Conservation (phyloP, 129 eudicot genomes). For the Smallanthus sonchifolius region DNA sequence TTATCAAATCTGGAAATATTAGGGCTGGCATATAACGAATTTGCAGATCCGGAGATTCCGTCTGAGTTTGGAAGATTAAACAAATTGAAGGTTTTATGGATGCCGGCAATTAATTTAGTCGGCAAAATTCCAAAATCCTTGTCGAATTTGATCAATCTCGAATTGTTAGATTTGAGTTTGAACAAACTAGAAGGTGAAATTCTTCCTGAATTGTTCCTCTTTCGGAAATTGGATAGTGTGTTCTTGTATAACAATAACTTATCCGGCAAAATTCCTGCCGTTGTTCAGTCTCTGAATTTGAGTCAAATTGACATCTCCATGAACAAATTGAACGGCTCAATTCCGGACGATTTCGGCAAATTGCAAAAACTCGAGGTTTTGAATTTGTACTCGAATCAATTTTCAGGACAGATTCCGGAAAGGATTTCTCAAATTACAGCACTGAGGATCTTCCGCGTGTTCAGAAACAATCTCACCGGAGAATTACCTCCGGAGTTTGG, state of each 20-base stretch:
- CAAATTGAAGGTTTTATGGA: slow-evolving; percentile 47
- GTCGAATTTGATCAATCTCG: slow-evolving; percentile 40
- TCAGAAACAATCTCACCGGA: slow-evolving; percentile 55
- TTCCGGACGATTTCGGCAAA: slow-evolving; percentile 58
- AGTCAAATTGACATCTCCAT: slow-evolving; percentile 50
- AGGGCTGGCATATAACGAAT: slow-evolving; percentile 48
- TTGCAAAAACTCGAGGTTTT: slow-evolving; percentile 41
- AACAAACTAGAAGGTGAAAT: slow-evolving; percentile 57
- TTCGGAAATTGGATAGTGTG: slow-evolving; percentile 39
- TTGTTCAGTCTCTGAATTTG: slow-evolving; percentile 44
- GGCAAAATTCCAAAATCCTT: slow-evolving; percentile 68
- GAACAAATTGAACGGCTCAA: slow-evolving; percentile 56
- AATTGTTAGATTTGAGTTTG: slow-evolving; percentile 46
- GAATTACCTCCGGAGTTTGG: slow-evolving; percentile 69
- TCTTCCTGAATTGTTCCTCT: slow-evolving; percentile 52
- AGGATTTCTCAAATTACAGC: slow-evolving; percentile 40
- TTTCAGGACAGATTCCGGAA: slow-evolving; percentile 50
- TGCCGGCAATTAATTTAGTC: slow-evolving; percentile 37
- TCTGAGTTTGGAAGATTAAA: slow-evolving; percentile 54
- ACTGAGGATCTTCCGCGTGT: slow-evolving; percentile 38
- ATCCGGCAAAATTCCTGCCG: slow-evolving; percentile 50
- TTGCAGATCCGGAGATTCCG: slow-evolving; percentile 46
- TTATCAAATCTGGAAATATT: slow-evolving; percentile 39
- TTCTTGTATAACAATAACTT: slow-evolving; percentile 47
- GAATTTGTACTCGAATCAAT: slow-evolving; percentile 46